These are phyloP conservation scores for Lomentospora prolificans DNA, from an alignment of 2,329 filamentous ascomycete genomes.

Conservation along the genomic window DNA sequence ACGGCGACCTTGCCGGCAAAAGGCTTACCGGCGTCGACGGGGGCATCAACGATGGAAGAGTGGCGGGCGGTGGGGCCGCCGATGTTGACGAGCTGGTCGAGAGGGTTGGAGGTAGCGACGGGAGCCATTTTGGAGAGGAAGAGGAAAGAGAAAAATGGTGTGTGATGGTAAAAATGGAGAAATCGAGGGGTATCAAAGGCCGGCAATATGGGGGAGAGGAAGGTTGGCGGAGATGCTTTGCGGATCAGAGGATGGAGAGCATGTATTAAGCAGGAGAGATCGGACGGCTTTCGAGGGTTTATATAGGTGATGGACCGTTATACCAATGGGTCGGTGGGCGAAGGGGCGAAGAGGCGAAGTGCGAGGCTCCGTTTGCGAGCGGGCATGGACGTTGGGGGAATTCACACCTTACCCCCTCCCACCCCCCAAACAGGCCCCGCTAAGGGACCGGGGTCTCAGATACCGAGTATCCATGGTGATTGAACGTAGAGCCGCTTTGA, in stretches of 20 bases:
- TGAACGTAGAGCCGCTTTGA: no score
- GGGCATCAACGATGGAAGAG: conserved; percentile 12
- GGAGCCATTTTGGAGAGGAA: conserved; percentile 11
- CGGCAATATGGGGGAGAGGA: neutral
- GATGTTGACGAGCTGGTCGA: conserved; percentile 7
- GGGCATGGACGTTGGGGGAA: neutral
- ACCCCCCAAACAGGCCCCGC: no score
- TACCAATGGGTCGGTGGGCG: neutral
- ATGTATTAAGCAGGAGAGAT: neutral
- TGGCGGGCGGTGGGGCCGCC: neutral
- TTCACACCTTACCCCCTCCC: no score
- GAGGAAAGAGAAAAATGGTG: neutral
- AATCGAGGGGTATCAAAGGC: neutral
- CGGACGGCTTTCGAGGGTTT: neutral
- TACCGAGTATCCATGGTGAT: neutral
- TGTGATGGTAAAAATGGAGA: neutral
- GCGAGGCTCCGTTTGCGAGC: neutral
- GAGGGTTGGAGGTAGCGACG: conserved; percentile 9
- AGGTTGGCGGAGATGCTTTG: neutral
- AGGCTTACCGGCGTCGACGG: conserved; percentile 22
- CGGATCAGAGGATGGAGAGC: neutral
- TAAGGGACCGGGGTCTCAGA: neutral
- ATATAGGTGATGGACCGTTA: neutral
- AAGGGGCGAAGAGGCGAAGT: conserved; percentile 2
- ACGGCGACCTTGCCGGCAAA: conserved; percentile 45